Base-by-base conservation (phyloP, 2,329 filamentous ascomycete species). In the Talaromyces pinophilus region DNA sequence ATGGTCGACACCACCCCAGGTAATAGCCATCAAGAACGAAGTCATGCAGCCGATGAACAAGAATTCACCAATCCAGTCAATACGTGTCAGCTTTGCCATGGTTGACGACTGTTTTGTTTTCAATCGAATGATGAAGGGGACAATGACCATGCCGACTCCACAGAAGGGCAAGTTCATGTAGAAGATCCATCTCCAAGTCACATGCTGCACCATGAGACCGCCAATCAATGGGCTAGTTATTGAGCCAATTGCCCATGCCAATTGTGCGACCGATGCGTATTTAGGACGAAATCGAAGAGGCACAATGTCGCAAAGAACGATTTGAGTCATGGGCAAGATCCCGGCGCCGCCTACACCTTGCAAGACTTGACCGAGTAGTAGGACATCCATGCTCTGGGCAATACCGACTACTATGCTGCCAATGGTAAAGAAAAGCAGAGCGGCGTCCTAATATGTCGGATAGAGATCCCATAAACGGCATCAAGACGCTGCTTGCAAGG, bases 161-260 rank as follows among this genome's bases (percentile, higher is more conserved):
- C 83, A 79, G 71, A 88, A 83, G 1, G 87, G 86, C 1, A 88
- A 76, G 69, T 89, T 90, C 70, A 88, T 81, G 82, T 84, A 90
- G 72, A 89, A 88, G 59, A 62, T 46, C 57, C 64, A 62, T 11
- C 57, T 33, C 64, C 79, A 80, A 8, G 76, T 72, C 3, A 76
- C 76, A 55, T 74, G 74, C 63, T 80, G 72, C 3, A 78, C 73
- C 62, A 82, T 79, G 3, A 76, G 77, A 38, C 80, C 80, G 13
- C 80, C 80, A 15, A 82, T 69, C 35, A 82, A 76, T 1, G 79
- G 79, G 0, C 78, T 78, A 5, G 72, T 74, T 1, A 81, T 78
- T 1, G 76, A 76, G 0, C 79, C 79, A 19, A 80, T 22, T 66
- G 76, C 76, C 77, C 78, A 81, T 75, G 79, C 78, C 5, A 72